A percentile compares a stretch with the other conserved stretches of the same genome.
Conservation (phyloP, 208 protist species). For the Tritrichomonas foetus region DNA sequence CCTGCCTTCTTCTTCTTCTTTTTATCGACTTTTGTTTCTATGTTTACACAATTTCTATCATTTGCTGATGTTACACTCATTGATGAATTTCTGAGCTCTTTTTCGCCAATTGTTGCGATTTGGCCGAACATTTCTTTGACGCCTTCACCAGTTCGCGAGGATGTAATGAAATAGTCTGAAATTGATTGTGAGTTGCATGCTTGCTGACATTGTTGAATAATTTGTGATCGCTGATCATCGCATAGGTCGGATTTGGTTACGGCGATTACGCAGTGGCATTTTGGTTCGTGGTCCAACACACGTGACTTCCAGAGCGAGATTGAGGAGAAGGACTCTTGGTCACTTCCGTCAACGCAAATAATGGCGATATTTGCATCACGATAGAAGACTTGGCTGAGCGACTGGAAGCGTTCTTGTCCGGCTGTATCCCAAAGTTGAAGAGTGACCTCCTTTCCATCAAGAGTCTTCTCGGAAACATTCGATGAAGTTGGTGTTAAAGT, state of each 20-base stretch:
- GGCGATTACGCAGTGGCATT: neutral
- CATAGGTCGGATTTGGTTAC: neutral
- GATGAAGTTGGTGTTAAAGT: constrained; percentile 2
- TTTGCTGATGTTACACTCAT: too few species aligned
- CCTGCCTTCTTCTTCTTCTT: too few species aligned
- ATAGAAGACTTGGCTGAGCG: neutral
- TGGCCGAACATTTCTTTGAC: too few species aligned
- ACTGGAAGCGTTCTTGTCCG: neutral
- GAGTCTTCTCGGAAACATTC: neutral
- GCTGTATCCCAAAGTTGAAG: neutral
- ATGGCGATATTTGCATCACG: neutral
- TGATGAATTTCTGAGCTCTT: too few species aligned
- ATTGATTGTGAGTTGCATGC: too few species aligned
- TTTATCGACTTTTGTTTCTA: too few species aligned
- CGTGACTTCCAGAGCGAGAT: neutral
- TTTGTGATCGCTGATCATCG: neutral
- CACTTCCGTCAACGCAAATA: neutral
- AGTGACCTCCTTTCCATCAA: neutral
- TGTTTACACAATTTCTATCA: too few species aligned
- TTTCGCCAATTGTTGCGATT: too few species aligned
- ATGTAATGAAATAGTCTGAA: too few species aligned
- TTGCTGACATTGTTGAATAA: neutral
- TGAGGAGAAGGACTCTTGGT: neutral
- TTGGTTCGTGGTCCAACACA: neutral
- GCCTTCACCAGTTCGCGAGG: too few species aligned